Evolutionary conservation across 192 early-diverging fungal species (phyloP).

Genomic region (Entomortierella beljakovae): DNA sequence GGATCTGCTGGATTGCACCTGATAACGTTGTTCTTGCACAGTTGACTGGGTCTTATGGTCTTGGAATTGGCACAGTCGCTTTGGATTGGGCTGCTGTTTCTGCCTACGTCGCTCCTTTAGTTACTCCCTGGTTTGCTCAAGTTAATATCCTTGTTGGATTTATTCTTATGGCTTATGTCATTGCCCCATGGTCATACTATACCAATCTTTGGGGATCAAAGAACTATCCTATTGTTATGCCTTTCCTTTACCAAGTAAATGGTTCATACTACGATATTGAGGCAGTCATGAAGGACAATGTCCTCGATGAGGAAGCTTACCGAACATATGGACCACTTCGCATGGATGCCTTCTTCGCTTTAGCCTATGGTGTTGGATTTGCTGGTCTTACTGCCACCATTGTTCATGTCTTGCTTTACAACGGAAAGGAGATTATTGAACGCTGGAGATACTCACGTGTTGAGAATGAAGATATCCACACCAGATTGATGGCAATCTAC

Average conservation of each 20-base stretch:
- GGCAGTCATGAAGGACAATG: conserved; percentile 34
- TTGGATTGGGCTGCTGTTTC: not conserved
- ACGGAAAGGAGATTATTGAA: conserved; percentile 74
- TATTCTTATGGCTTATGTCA: not conserved
- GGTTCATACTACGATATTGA: conserved; percentile 45
- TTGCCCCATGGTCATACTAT: conserved; percentile 58
- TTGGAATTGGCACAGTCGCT: not conserved
- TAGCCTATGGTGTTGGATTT: conserved; percentile 62
- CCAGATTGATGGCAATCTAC: not conserved
- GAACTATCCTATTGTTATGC: conserved; percentile 46
- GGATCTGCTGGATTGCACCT: not conserved
- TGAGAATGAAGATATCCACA: not conserved
- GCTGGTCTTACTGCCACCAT: conserved; percentile 64
- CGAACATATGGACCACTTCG: conserved; percentile 56
- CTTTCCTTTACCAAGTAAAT: conserved; percentile 35
- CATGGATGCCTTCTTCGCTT: conserved; percentile 55
- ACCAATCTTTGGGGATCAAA: conserved; percentile 58
- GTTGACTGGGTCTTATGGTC: not conserved
- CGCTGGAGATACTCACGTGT: conserved; percentile 48
- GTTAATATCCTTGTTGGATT: not conserved
- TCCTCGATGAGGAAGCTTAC: conserved; percentile 50
- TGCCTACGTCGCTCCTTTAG: not conserved
- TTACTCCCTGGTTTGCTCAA: not conserved
- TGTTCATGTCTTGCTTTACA: conserved; percentile 67
- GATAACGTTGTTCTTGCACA: not conserved